Evolutionary conservation across 371 early-diverging fungal genomes (phyloP), one percentile per base, ranked within the genome.

Genomic region (Paraphysoderma sedebokerense): DNA sequence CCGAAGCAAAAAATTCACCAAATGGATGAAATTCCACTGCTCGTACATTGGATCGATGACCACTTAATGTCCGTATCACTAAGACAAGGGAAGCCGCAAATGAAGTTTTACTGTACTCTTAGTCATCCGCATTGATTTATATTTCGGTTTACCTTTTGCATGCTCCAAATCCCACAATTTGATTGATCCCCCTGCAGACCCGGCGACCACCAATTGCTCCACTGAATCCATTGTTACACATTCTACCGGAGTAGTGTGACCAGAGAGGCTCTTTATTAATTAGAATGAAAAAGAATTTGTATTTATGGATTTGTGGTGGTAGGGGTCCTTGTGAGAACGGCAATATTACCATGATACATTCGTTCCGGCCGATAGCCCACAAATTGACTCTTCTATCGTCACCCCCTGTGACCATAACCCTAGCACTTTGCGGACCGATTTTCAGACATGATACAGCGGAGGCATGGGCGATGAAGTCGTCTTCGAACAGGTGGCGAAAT

Each of bases 1-100:
- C 78, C 3, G 75, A 72, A 0, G 77, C 79, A 50, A 77, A 75
- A 49, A 73, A 76, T 32, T 75, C 68, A 12, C 76, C 74, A 56
- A 74, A 76, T 0, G 71, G 73, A 47, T 72, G 69, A 51, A 73
- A 72, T 44, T 73, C 70, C 17, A 79, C 61, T 27, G 56, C 55
- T 1, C 58, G 61, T 1, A 67, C 61, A 26, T 57, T 52, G 37
- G 60, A 38, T 33, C 66, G 68, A 54, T 81, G 82, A 15, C 72
- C 75, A 2, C 53, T 27, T 9, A 74, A 51, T n/a, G 72, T 67
- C 2, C 75, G 60, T 17, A 74, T 68, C 17, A 70, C 71, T 68
- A 49, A 12, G 38, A n/a, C 38, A 37, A 47, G 8, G 4, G 3
- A 26, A 27, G 19, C 12, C 23, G 36, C 12, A 28, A 56, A 52